These are phyloP conservation scores for Cordia subcordata DNA, from an alignment of 257 asterid species.

Conservation along the genomic window DNA sequence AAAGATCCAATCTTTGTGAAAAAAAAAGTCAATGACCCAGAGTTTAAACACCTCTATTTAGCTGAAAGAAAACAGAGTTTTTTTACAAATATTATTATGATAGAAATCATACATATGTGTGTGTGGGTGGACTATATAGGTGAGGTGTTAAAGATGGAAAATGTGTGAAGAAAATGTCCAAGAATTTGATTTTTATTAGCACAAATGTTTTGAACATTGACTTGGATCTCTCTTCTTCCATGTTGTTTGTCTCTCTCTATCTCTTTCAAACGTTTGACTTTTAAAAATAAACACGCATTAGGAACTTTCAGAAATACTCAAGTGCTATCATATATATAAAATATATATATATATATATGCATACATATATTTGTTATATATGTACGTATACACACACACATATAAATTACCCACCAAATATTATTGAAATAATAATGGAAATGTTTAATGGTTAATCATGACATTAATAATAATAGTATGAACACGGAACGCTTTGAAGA, in stretches of 20 bases:
- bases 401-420: conserved; percentile 6
- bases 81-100: too few relatives aligned
- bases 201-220: conserved; percentile 68
- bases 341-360: too few relatives aligned
- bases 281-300: conserved; percentile 17
- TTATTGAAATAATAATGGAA: neutral
- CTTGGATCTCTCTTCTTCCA: conserved; percentile 36
- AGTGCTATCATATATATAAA: neutral
- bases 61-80: neutral
- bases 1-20: conserved; percentile 31
- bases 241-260: neutral
- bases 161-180: conserved; percentile 26
- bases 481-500: neutral
- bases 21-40: conserved; percentile 5
- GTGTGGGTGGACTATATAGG: conserved; percentile 3
- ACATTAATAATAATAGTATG: neutral
- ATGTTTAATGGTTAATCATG: neutral
- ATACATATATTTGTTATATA: too few relatives aligned
- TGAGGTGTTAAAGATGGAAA: conserved; percentile 3
- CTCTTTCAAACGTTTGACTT: conserved; percentile 24
- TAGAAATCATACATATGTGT: neutral
- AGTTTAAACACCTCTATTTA: conserved; percentile 1
- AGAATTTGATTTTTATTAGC: conserved; percentile 44
- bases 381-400: too few relatives aligned
- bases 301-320: conserved; percentile 16